A percentile compares a stretch with the other conserved stretches of the same genome.
These are phyloP conservation scores for Gossypium davidsonii DNA, from an alignment of 441 rosid genomes.

Conservation along the genomic window DNA sequence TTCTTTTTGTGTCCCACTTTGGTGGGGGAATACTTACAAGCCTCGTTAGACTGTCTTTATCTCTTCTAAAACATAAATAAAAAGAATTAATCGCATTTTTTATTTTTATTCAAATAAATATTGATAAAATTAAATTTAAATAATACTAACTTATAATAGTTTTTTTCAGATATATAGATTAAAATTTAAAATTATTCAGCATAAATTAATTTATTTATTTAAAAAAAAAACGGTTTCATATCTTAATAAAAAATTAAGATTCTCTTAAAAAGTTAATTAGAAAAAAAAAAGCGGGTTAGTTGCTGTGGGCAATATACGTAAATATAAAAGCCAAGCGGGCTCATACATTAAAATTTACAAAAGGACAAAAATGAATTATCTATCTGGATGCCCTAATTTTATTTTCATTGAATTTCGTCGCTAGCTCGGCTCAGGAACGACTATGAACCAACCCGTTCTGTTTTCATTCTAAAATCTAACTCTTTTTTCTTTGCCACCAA, in stretches of 20 bases:
- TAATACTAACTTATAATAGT: no score
- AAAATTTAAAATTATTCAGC: no score
- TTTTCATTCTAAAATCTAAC: neutral
- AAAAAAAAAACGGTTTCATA: no score
- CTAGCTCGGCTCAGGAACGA: neutral
- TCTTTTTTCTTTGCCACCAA: constrained; percentile 4
- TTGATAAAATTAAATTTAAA: neutral
- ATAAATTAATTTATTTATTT: no score
- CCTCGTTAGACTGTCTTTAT: neutral
- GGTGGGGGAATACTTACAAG: neutral
- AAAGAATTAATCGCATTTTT: neutral
- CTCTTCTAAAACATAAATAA: neutral
- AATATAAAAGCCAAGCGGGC: neutral
- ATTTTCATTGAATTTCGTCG: constrained; percentile 6
- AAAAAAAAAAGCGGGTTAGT: neutral
- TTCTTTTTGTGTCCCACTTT: neutral
- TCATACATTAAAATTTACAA: constrained; percentile 10
- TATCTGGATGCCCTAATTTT: constrained; percentile 30
- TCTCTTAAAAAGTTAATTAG: neutral
- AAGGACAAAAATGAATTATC: constrained; percentile 7
- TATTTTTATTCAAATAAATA: neutral
- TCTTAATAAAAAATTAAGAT: no score
- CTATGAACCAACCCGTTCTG: constrained; percentile 8
- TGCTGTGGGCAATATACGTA: no score
- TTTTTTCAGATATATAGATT: no score